A percentile compares a stretch with the other conserved stretches of the same genome.
Evolutionary conservation across 352 stramenopile genomes (phyloP).

Genomic region (Ophiocytium majus): DNA sequence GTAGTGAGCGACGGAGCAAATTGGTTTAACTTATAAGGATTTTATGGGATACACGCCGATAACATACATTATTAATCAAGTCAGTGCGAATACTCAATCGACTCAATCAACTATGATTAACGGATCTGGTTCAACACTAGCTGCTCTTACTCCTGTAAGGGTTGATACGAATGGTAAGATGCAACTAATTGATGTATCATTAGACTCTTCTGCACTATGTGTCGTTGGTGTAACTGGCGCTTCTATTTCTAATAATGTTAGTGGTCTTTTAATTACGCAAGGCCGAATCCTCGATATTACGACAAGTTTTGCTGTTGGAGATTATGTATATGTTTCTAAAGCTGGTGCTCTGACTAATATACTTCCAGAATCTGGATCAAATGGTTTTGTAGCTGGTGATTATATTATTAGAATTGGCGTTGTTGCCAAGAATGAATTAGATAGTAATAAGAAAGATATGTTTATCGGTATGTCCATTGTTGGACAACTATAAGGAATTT

Average conservation of each 20-base stretch:
- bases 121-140: no score
- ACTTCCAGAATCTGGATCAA: neutral
- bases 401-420: neutral
- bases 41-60: neutral
- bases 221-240: neutral
- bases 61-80: neutral
- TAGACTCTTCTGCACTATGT: neutral
- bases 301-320: neutral
- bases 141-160: neutral
- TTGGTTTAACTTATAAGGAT: constrained; percentile 1
- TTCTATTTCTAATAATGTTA: neutral
- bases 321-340: neutral
- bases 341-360: neutral
- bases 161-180: neutral
- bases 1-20: constrained; percentile 1
- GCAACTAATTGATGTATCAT: neutral
- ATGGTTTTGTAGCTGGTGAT: constrained; percentile 4
- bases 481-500: neutral
- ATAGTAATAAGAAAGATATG: neutral
- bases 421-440: neutral
- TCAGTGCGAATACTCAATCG: no score
- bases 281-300: neutral
- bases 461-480: neutral
- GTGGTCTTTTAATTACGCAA: neutral
- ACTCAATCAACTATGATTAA: no score